Percentiles rank a stretch among this genome's conserved stretches.
phyloP scores from a whole-genome alignment of 148 eudicot species.

The Rhododendron molle region DNA sequence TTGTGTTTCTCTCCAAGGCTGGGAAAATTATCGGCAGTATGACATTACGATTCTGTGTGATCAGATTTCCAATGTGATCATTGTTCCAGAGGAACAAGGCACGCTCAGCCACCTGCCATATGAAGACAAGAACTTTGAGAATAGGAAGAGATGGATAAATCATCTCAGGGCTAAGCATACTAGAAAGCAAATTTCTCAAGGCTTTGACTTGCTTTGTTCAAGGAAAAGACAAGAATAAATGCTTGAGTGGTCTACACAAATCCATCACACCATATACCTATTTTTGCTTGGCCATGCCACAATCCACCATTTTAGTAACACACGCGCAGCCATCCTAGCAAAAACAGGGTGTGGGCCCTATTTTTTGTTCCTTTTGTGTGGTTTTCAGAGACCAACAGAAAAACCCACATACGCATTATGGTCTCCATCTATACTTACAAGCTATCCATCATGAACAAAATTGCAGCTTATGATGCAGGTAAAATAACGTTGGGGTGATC shows the following conservation, averaged over 20 bases:
- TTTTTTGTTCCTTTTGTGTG: neutral
- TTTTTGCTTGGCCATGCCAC: neutral
- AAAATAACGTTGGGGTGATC: neutral
- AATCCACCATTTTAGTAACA: neutral
- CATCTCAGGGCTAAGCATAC: neutral
- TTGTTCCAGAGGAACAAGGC: constrained; percentile 53
- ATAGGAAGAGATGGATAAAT: neutral
- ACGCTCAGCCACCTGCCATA: constrained; percentile 48
- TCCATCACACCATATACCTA: neutral
- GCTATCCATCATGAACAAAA: neutral
- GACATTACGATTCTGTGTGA: constrained; percentile 37
- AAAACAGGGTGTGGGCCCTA: neutral
- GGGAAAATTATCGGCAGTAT: constrained; percentile 45
- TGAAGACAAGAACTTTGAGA: neutral
- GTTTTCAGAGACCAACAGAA: neutral
- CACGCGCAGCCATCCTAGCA: neutral
- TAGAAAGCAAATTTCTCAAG: neutral
- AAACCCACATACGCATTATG: neutral
- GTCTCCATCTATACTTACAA: neutral
- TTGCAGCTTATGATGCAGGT: neutral
- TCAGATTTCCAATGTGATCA: constrained; percentile 48
- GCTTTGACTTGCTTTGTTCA: neutral
- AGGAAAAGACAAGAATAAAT: neutral
- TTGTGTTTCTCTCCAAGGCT: constrained; percentile 43
- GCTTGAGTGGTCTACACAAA: neutral